Conservation (phyloP, 1,284 basidiomycete genomes). For the Melampsora occidentalis region DNA sequence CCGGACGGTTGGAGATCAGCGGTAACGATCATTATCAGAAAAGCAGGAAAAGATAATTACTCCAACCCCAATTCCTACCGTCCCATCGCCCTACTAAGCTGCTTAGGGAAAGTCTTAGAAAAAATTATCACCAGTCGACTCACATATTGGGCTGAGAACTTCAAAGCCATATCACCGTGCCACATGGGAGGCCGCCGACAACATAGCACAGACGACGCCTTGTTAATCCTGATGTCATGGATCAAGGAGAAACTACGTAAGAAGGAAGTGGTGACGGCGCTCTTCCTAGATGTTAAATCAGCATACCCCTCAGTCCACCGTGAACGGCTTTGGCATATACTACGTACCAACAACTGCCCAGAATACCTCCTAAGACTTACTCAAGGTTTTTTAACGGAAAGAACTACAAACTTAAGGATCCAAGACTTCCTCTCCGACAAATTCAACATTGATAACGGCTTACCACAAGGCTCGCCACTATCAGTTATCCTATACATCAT, state of each 20-base stretch:
- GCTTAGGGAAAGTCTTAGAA: slow-evolving; percentile 7
- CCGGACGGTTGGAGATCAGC: too few species aligned
- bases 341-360: background rate
- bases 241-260: slow-evolving; percentile 14
- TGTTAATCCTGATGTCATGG: background rate
- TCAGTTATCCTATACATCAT: slow-evolving; percentile 8
- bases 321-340: background rate
- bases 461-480: slow-evolving; percentile 16
- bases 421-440: background rate
- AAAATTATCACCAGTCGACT: background rate
- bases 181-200: slow-evolving; percentile 3
- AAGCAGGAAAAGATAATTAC: background rate
- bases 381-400: background rate
- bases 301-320: slow-evolving; percentile 5
- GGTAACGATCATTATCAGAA: background rate
- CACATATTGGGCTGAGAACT: slow-evolving; percentile 2
- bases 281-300: slow-evolving; percentile 22
- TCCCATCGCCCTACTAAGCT: too few species aligned
- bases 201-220: too few species aligned
- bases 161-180: background rate
- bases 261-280: background rate
- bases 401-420: background rate
- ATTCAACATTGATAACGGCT: background rate
- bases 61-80: too few species aligned
- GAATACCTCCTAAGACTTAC: background rate